Base-by-base conservation (phyloP, 208 protist species). In the Leishmania braziliensis region DNA sequence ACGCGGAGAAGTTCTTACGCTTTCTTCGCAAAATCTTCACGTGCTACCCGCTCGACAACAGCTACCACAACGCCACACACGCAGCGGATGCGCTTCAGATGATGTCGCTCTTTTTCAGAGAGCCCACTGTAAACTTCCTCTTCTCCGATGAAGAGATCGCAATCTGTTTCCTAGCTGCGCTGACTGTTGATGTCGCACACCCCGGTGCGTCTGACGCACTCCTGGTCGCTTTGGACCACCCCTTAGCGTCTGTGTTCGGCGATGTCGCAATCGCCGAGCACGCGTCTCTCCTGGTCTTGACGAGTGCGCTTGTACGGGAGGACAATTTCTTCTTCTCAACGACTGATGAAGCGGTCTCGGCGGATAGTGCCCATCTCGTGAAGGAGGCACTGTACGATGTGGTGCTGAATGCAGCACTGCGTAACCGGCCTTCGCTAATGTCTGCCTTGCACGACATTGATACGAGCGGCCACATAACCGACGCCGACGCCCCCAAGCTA, bases 121-220 rank as follows among this genome's bases (percentile, higher is more conserved):
- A 95, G 50, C 89, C 90, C 16, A 85, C 87, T 46, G 84, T 93
- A 50, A 92, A 90, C 62, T 88, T 91, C 54, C 79, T 97, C 39
- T 98, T 97, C 74, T 93, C 91, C 0, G 91, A 97, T 51, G 89
- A 98, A 51, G 95, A 98, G 50, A 88, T 97, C 29, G 84, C 98
- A n/a, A 80, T 92, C 18, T 86, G 83, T 46, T 88, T 98, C 73
- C 80, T 98, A 20, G 84, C 92, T 8, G 89, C 91, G 18, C 85
- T 98, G 26, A 82, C 83, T 33, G 50, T 97, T 43, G 93, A 97
- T 75, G 86, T 98, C 20, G 88, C 90, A 9, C 95, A 98, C 72
- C 91, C 92, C 5, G 97, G 94, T 46, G 83, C 95, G 58, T 92
- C 88, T 29, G 96, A 97, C 63, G 81, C 74, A 29, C 95, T 95